Base-by-base conservation (phyloP, 228 moss, liverwort and hornwort species). In the Sphagnum magellanicum region DNA sequence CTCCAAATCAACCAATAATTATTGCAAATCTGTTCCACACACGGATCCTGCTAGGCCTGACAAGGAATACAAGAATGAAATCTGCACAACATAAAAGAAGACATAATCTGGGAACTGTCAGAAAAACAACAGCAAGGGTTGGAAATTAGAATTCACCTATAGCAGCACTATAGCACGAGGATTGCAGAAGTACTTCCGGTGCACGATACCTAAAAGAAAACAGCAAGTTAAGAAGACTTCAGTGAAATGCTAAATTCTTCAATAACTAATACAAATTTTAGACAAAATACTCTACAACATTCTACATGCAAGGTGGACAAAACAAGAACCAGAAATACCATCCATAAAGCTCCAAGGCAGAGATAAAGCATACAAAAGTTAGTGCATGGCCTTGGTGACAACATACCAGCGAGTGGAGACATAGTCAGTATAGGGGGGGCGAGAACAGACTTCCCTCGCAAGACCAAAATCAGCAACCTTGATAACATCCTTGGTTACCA, bases 391-490 rank as follows among this genome's bases (percentile, higher is more conserved):
- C 6, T 48, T 6, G 17, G 10, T 8, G 50, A 17, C 4, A 0
- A 16, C 81, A 51, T 69, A 84, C 85, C 85, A 85, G 79, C 85
- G 81, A 17, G 85, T 85, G 48, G 85, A 81, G 63, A 85, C 85
- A 51, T 85, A 85, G 66, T 85, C 85, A 50, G 85, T 85, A 53
- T 81, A 85, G 0, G 85, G 85, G 59, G 85, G 81, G 15, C 74
- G 81, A 66, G 81, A 81, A 63, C 79, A 76, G 48, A 85, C 81
- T 81, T 85, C 85, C 68, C 85, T 76, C 10, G 81, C 85, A 68
- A 85, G 78, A 72, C 85, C 85, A 70, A 85, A 85, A 74, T 85
- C 85, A 16, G 85, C 85, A 17, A 85, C 85, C 72, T 85, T 85
- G 70, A 85, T 79, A 16, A 81, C 76, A 17, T 81, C 81, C 60